These are phyloP conservation scores for Fraxinus pennsylvanica DNA, from an alignment of 257 asterid genomes.

Conservation along the genomic window DNA sequence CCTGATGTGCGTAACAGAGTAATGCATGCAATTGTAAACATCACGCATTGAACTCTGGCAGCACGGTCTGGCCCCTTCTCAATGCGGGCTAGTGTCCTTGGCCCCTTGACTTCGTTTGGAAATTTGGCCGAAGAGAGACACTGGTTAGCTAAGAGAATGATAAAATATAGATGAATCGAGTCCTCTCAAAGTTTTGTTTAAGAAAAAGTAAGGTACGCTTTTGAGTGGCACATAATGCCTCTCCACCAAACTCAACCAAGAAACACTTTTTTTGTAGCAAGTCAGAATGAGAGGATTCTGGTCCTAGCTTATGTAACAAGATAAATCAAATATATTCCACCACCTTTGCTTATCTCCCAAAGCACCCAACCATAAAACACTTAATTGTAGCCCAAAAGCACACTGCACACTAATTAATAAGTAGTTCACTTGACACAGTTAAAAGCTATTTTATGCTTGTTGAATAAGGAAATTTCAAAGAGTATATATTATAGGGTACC, in stretches of 20 bases:
- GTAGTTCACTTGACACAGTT: conserved; percentile 26
- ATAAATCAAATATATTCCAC: conserved; percentile 45
- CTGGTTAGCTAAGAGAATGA: not conserved
- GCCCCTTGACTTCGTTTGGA: not conserved
- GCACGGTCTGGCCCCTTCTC: not conserved
- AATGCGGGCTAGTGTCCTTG: not conserved
- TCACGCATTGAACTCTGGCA: not conserved
- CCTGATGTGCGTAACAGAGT: too few species aligned
- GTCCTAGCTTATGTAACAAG: conserved; percentile 68
- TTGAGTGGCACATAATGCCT: conserved; percentile 31
- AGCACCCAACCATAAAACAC: conserved; percentile 69
- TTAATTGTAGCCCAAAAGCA: conserved; percentile 37
- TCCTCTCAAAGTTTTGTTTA: conserved; percentile 36
- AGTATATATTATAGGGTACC: conserved; percentile 29
- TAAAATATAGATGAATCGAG: conserved; percentile 24
- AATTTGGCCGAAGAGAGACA: not conserved
- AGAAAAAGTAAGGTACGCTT: conserved; percentile 24
- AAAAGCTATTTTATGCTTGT: conserved; percentile 47
- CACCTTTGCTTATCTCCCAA: conserved; percentile 89
- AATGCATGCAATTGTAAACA: too few species aligned
- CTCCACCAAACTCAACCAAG: conserved; percentile 48
- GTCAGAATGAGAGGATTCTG: conserved; percentile 7
- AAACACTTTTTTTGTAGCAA: conserved; percentile 7
- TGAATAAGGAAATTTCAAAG: conserved; percentile 47
- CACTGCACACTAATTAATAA: conserved; percentile 25